Evolutionary conservation across 2,329 filamentous ascomycete genomes (phyloP), one percentile per base, ranked within the genome.

Genomic region (Stemphylium vesicarium): DNA sequence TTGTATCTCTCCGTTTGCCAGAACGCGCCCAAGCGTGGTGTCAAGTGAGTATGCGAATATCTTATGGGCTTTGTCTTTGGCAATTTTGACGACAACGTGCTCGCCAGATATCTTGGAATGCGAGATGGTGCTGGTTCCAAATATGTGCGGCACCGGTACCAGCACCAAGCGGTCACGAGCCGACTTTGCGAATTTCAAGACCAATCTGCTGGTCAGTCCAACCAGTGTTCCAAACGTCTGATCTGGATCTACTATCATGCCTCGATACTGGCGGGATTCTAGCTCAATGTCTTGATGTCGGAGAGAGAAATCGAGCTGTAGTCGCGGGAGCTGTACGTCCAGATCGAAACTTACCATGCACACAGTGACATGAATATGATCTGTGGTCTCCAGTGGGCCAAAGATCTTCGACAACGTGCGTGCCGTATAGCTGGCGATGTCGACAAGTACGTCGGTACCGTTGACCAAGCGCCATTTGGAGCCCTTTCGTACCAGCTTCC

Each of bases 21-120:
- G 56, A 0, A 89, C 63, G 2, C 80, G 74, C 0, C 84, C 79
- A 0, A 89, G 77, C 1, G 69, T 68, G 0, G 59, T 41, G 53
- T 88, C 82, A 0, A 89, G 64, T 0, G 68, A 61, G 58, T 83
- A 88, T 0, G 71, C 59, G 41, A 84, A 79, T 4, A 76, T 62
- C 9, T 59, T 63, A 2, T 56, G 55, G 1, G 57, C 57, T 0
- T 59, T 41, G 6, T 64, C 56, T 45, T 37, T 61, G 13, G 49
- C 39, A 4, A 72, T 50, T 0, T 3, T 40, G 5, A 72, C 65
- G 3, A 68, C 60, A 1, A 8, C 15, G 0, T 63, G 42, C 37
- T 68, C 63, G 29, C 60, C n/a, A 7, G 9, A 31, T 10, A 1
- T 13, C 1, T 15, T 5, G 1, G n/a, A 36, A 20, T 43, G 62